Percentiles rank a stretch among this genome's conserved stretches.
Evolutionary conservation across 2,329 filamentous ascomycete genomes (phyloP).

Genomic region (Talaromyces sp.): DNA sequence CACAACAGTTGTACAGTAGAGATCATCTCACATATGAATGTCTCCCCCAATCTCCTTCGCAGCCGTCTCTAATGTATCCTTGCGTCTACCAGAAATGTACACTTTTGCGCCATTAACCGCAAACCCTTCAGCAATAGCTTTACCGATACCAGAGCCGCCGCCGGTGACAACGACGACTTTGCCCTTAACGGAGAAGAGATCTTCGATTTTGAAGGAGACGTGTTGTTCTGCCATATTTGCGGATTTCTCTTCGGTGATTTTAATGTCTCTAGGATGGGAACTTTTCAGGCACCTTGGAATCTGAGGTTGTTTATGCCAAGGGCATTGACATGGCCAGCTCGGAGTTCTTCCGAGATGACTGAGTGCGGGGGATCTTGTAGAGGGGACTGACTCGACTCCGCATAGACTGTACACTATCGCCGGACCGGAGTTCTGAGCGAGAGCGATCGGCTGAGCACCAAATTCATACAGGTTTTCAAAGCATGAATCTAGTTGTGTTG

Average conservation of each 20-base stretch:
- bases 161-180: constrained; percentile 20
- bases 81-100: constrained; percentile 51
- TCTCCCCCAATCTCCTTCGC: constrained; percentile 15
- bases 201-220: constrained; percentile 15
- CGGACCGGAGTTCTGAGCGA: neutral
- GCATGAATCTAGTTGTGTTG: neutral
- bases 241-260: neutral
- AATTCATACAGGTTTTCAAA: neutral
- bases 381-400: neutral
- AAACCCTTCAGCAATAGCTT: constrained; percentile 31
- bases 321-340: neutral
- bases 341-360: neutral
- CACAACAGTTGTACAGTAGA: neutral
- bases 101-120: constrained; percentile 51
- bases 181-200: constrained; percentile 13
- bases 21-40: constrained; percentile 10
- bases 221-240: constrained; percentile 11
- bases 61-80: constrained; percentile 36
- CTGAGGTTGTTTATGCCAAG: neutral
- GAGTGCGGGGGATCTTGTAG: neutral
- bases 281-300: neutral
- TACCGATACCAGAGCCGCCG: constrained; percentile 19
- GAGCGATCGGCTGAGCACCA: neutral
- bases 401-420: neutral
- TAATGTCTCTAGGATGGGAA: neutral